Conservation (phyloP, 768 basidiomycete species). For the Serendipita sp. region DNA sequence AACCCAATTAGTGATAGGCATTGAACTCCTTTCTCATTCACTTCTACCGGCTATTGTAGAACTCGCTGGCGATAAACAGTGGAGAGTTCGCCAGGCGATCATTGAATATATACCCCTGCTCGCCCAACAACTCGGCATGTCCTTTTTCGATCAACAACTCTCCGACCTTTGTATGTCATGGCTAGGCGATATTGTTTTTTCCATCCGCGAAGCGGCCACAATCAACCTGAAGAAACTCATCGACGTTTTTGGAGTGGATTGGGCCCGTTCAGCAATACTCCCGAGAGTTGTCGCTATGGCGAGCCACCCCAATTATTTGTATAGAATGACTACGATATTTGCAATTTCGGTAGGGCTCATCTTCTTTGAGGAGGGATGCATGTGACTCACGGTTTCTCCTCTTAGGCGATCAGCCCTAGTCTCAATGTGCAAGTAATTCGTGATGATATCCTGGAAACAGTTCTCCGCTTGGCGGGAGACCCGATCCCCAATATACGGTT, state of each 20-base stretch:
- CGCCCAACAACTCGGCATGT: slow-evolving; percentile 90
- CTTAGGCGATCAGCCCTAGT: slow-evolving; percentile 85
- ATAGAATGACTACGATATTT: slow-evolving; percentile 97
- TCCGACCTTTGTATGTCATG: slow-evolving; percentile 97
- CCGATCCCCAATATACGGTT: slow-evolving; percentile 98
- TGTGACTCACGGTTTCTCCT: slow-evolving; percentile 9
- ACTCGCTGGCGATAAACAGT: slow-evolving; percentile 97
- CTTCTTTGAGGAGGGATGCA: not conserved
- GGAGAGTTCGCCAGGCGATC: slow-evolving; percentile 98
- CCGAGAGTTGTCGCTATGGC: slow-evolving; percentile 98
- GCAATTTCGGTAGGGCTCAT: slow-evolving; percentile 70
- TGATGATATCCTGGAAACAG: slow-evolving; percentile 67
- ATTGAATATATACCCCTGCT: slow-evolving; percentile 99
- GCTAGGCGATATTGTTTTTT: slow-evolving; percentile 96
- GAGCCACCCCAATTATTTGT: slow-evolving; percentile 89
- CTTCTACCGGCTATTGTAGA: slow-evolving; percentile 96
- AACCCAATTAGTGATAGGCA: slow-evolving; percentile 69
- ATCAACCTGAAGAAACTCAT: slow-evolving; percentile 93
- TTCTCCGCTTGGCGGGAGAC: slow-evolving; percentile 70
- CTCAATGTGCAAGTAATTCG: slow-evolving; percentile 71
- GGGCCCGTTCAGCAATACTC: slow-evolving; percentile 86
- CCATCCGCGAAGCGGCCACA: slow-evolving; percentile 96
- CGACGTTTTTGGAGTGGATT: slow-evolving; percentile 96
- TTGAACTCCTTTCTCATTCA: slow-evolving; percentile 84
- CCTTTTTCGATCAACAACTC: slow-evolving; percentile 96